Percentiles rank a stretch among this genome's conserved stretches.
Evolutionary conservation across 2,329 filamentous ascomycete species (phyloP).

Genomic region (Sodiomyces alkalinus): DNA sequence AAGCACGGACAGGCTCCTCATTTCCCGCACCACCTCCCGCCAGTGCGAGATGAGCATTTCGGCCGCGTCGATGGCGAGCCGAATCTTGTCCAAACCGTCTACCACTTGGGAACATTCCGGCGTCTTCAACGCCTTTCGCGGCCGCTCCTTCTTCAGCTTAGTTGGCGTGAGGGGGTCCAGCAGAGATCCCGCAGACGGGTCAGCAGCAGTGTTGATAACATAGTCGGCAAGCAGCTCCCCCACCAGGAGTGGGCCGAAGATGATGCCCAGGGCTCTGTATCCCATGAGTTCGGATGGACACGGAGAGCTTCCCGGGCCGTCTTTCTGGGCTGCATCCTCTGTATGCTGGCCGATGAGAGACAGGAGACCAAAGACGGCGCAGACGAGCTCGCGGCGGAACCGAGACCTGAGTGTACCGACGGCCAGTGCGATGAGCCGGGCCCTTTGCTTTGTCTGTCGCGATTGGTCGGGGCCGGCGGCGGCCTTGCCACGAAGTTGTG

Average conservation of each 20-base stretch:
- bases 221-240: slow-evolving; percentile 41
- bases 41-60: slow-evolving; percentile 54
- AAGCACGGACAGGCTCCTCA: slow-evolving; percentile 30
- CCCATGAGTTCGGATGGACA: slow-evolving; percentile 47
- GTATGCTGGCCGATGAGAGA: slow-evolving; percentile 43
- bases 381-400: slow-evolving; percentile 48
- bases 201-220: slow-evolving; percentile 24
- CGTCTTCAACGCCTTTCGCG: slow-evolving; percentile 15
- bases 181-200: slow-evolving; percentile 24
- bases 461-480: slow-evolving; percentile 36
- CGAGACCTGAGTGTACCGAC: slow-evolving; percentile 43
- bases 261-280: slow-evolving; percentile 44
- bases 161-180: slow-evolving; percentile 27
- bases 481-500: slow-evolving; percentile 34
- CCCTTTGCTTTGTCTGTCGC: slow-evolving; percentile 40
- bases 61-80: slow-evolving; percentile 40
- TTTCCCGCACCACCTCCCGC: slow-evolving; percentile 46
- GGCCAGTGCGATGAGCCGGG: slow-evolving; percentile 49
- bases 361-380: slow-evolving; percentile 50
- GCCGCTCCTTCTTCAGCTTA: slow-evolving; percentile 23
- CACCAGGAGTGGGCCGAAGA: slow-evolving; percentile 50
- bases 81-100: slow-evolving; percentile 38
- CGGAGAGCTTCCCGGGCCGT: slow-evolving; percentile 33
- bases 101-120: slow-evolving; percentile 6
- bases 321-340: slow-evolving; percentile 36